A percentile compares a stretch with the other conserved stretches of the same genome.
Conservation (phyloP, 306 rosid species). For the Cucumis sativus region Cucumber_9930_V3 NC_026659.2:18747001-18747500, state of each 20-base stretch:
- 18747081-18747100: slow-evolving; percentile 52
- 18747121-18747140: slow-evolving; percentile 54
- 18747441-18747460: slow-evolving; percentile 12
- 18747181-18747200: slow-evolving; percentile 54
- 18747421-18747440: slow-evolving; percentile 23
- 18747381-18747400: slow-evolving; percentile 15
- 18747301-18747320: not conserved
- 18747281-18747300: slow-evolving; percentile 17
- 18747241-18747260: slow-evolving; percentile 53
- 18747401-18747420: slow-evolving; percentile 16
- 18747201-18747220: slow-evolving; percentile 54
- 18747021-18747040: slow-evolving; percentile 12
- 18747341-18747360: slow-evolving; percentile 11
- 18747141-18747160: slow-evolving; percentile 66
- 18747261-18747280: slow-evolving; percentile 31
- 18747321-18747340: slow-evolving; percentile 1
- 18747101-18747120: slow-evolving; percentile 50
- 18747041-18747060: slow-evolving; percentile 61
- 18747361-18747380: slow-evolving; percentile 5
- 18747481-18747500: slow-evolving; percentile 1
- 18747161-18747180: slow-evolving; percentile 40
- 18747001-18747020: not conserved
- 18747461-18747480: not conserved
- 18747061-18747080: slow-evolving; percentile 48
- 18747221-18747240: slow-evolving; percentile 56